These are phyloP conservation scores for Torulaspora microellipsoides DNA, from an alignment of 805 yeast genomes.

Conservation along the genomic window DNA sequence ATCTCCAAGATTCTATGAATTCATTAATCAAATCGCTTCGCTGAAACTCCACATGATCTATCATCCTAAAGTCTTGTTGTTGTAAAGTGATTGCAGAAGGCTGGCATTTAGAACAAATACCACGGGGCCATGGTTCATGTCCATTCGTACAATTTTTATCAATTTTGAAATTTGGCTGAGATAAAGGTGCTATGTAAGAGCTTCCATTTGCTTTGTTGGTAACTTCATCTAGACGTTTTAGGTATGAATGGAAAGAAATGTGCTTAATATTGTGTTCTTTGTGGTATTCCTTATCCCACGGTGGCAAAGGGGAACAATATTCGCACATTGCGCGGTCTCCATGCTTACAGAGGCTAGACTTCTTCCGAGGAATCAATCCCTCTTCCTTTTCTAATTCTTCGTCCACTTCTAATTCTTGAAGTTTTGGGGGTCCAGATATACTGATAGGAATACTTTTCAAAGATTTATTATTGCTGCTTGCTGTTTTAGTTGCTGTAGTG, in stretches of 20 bases:
- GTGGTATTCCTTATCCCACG: constrained; percentile 82
- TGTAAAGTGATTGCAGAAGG: constrained; percentile 92
- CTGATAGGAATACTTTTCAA: constrained; percentile 10
- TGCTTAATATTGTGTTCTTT: constrained; percentile 79
- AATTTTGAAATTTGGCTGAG: constrained; percentile 65
- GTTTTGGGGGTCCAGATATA: constrained; percentile 18
- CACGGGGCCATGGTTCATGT: constrained; percentile 90
- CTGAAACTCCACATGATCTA: constrained; percentile 92
- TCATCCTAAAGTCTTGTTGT: constrained; percentile 89
- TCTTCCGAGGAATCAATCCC: constrained; percentile 68
- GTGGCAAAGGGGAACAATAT: constrained; percentile 91
- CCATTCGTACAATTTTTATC: constrained; percentile 63
- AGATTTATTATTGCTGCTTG: constrained; percentile 5
- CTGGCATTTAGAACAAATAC: constrained; percentile 94
- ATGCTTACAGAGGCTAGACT: constrained; percentile 70
- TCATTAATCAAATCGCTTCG: constrained; percentile 66
- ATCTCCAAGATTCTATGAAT: constrained; percentile 91
- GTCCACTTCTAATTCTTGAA: constrained; percentile 65
- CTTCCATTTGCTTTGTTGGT: constrained; percentile 53
- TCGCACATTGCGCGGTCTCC: constrained; percentile 97
- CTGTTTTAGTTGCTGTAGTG: background rate
- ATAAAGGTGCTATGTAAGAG: constrained; percentile 76
- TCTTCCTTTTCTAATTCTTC: constrained; percentile 54
- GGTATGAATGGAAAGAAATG: constrained; percentile 76
- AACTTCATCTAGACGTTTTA: constrained; percentile 64